phyloP scores from a whole-genome alignment of 176 grass and related monocot genomes.

The Triticum turgidum region DNA sequence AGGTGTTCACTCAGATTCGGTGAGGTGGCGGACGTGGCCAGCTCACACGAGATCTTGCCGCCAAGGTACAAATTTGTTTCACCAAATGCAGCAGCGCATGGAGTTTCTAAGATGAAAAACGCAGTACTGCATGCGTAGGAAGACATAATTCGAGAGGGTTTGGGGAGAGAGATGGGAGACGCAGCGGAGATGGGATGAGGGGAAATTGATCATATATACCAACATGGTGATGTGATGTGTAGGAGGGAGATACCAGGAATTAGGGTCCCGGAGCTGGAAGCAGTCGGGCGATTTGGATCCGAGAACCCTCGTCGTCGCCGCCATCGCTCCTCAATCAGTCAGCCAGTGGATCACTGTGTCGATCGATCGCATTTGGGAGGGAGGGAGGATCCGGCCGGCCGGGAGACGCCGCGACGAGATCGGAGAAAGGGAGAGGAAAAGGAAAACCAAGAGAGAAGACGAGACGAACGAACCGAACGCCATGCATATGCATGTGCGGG shows the following conservation, averaged over 20 bases:
- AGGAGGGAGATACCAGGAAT: slow-evolving; percentile 35
- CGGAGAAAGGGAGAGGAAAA: not conserved
- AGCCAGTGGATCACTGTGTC: not conserved
- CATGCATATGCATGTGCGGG: slow-evolving; percentile 13
- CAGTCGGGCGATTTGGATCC: slow-evolving; percentile 43
- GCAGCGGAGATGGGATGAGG: not conserved
- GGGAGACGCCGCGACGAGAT: not conserved
- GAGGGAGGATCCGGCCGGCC: too few relatives aligned
- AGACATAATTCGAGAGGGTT: not conserved
- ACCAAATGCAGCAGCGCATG: not conserved
- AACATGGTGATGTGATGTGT: not conserved
- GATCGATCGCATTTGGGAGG: not conserved
- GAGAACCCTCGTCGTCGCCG: slow-evolving; percentile 35
- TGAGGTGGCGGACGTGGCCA: not conserved
- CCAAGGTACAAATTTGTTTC: not conserved
- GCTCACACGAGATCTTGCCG: not conserved
- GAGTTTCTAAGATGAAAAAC: not conserved
- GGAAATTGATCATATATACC: too few relatives aligned
- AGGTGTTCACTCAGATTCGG: not conserved
- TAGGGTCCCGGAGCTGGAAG: slow-evolving; percentile 40
- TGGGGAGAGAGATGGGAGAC: too few relatives aligned
- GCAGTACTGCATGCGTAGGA: not conserved
- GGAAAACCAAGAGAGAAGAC: too few relatives aligned
- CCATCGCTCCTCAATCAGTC: not conserved
- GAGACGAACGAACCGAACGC: not conserved